These are phyloP conservation scores for Prunus davidiana DNA, from an alignment of 306 rosid genomes.

Conservation along the genomic window DNA sequence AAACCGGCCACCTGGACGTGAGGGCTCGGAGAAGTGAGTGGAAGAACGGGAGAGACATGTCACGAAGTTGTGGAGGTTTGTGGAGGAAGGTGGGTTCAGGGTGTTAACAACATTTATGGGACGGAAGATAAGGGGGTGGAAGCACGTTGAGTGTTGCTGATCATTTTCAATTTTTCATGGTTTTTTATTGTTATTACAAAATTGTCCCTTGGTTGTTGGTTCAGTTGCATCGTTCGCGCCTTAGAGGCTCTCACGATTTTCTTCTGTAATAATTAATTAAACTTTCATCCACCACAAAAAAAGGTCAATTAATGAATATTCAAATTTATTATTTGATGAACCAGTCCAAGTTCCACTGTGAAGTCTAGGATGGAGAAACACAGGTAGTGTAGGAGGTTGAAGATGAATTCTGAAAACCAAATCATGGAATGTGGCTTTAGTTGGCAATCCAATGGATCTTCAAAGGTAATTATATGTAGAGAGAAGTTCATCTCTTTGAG, in stretches of 20 bases:
- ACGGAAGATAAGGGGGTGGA: constrained; percentile 7
- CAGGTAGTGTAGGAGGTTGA: too few species aligned
- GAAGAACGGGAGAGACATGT: constrained; percentile 37
- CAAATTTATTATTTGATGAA: too few species aligned
- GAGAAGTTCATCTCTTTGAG: too few species aligned
- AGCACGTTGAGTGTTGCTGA: constrained; percentile 2
- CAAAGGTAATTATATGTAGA: too few species aligned
- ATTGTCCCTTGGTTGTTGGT: not conserved
- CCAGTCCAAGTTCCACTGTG: too few species aligned
- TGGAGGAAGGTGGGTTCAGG: not conserved
- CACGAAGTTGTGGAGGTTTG: not conserved
- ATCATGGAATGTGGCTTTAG: too few species aligned
- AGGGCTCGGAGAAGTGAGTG: constrained; percentile 26
- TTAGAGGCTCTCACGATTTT: constrained; percentile 7
- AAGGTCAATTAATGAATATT: too few species aligned
- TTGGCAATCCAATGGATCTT: too few species aligned
- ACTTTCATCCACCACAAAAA: too few species aligned
- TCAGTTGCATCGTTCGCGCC: not conserved
- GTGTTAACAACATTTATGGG: not conserved
- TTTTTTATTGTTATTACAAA: not conserved
- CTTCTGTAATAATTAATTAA: not conserved
- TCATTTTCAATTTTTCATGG: not conserved
- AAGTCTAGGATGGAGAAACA: too few species aligned
- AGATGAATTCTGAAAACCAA: too few species aligned
- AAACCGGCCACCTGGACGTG: constrained; percentile 3